Evolutionary conservation across 495 filamentous ascomycete genomes (phyloP).

Genomic region (Aspergillus ostianus): DNA sequence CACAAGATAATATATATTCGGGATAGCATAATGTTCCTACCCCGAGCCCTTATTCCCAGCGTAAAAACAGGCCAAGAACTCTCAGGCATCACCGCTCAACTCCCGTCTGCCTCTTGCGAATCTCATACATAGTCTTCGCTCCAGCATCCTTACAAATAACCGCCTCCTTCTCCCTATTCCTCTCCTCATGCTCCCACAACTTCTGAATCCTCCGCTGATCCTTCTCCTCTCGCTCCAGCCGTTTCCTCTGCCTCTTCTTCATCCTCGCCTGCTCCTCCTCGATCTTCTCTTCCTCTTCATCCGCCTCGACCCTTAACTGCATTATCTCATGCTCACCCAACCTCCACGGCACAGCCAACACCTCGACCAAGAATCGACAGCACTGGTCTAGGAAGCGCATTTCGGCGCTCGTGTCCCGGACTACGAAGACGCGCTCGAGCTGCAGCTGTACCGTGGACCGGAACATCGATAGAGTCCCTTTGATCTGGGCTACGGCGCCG

Average conservation of each 20-base stretch:
- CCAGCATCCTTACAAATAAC: constrained; percentile 34
- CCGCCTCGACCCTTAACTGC: constrained; percentile 50
- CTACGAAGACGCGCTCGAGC: constrained; percentile 60
- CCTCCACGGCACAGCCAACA: constrained; percentile 69
- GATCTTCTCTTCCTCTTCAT: constrained; percentile 38
- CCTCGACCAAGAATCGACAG: constrained; percentile 56
- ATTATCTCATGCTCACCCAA: constrained; percentile 54
- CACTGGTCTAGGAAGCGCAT: constrained; percentile 72
- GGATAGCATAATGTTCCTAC: too few relatives aligned
- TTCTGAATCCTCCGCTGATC: constrained; percentile 34
- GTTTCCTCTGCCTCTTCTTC: constrained; percentile 35
- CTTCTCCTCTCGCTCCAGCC: constrained; percentile 36
- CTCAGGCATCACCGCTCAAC: not conserved
- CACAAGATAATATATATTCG: too few relatives aligned
- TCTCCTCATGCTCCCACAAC: constrained; percentile 43
- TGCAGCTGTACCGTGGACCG: constrained; percentile 63
- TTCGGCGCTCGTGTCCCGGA: constrained; percentile 71
- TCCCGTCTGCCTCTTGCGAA: constrained; percentile 19
- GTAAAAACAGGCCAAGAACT: not conserved
- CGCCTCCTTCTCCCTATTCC: constrained; percentile 35
- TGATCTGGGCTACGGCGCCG: constrained; percentile 71
- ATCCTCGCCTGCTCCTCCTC: constrained; percentile 40
- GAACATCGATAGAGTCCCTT: constrained; percentile 67
- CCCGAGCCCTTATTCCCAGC: too few relatives aligned
- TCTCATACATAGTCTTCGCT: constrained; percentile 29